Conservation (phyloP, 2,329 filamentous ascomycete species). For the Teratosphaeria zuluensis region DNA sequence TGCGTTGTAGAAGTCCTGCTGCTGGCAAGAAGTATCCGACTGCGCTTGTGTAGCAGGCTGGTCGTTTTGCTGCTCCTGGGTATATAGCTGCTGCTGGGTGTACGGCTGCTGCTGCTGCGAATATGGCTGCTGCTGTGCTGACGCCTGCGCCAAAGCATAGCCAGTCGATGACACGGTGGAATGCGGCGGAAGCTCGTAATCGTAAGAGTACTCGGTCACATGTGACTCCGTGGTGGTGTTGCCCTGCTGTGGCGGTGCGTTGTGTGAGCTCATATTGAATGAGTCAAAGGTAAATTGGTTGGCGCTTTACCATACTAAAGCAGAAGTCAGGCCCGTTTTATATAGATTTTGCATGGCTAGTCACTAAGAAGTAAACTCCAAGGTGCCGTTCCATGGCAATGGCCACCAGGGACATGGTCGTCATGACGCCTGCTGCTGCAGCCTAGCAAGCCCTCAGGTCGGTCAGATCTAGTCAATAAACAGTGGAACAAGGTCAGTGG, state of each 20-base stretch:
- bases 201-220: background rate
- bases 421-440: background rate
- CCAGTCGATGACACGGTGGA: background rate
- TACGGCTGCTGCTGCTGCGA: background rate
- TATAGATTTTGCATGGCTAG: background rate
- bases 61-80: background rate
- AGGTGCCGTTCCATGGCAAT: background rate
- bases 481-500: too few relatives aligned
- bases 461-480: too few relatives aligned
- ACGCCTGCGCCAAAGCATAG: background rate
- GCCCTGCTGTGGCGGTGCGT: background rate
- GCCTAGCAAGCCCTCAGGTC: too few relatives aligned
- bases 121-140: background rate
- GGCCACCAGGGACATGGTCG: background rate
- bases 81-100: background rate
- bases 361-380: background rate
- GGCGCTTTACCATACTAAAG: background rate
- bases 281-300: background rate
- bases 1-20: background rate
- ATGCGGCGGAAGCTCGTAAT: background rate
- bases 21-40: background rate
- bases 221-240: background rate
- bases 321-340: background rate
- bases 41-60: background rate
- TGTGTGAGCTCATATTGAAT: background rate